Base-by-base conservation (phyloP, 371 early-diverging fungal genomes). In the Mucor racemosus region DNA sequence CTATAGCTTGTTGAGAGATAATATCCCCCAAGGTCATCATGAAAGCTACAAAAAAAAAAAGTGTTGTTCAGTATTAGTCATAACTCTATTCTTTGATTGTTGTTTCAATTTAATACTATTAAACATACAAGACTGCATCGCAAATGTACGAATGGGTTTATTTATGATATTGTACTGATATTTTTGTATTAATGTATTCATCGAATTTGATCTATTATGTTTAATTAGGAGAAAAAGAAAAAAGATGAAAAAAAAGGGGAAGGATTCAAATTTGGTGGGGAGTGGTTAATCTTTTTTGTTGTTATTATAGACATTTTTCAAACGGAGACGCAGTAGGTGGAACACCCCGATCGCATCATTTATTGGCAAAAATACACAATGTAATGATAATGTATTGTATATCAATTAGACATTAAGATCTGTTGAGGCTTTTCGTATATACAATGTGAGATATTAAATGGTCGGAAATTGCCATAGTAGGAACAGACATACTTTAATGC, bases 1-100 rank as follows among this genome's bases (percentile, higher is more conserved):
- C 77, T 21, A 77, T 65, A 7, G 38, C 44, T 42, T 77, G 74
- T 39, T 77, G 77, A n/a, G 72, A 69, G 13, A 77, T 61, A 3
- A 64, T 26, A 40, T 77, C 77, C 7, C 77, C 77, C 8, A 74
- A 14, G 4, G 72, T 66, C 57, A 71, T 67, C 67, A 77, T 69
- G 31, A 60, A 57, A 7, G 70, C 73, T 73, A 62, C 13, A 10
- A 14, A 19, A 21, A 36, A 21, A 61, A 36, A 35, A 21, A 17
- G 13, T 34, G 13, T 60, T 19, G 14, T 54, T 66, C 40, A 50
- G n/a, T n/a, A 17, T 53, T 40, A 40, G 26, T 11, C 35, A 40
- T 9, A 17, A 7, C 0, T 13, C 33, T 38, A 26, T 26, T 26
- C 3, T 3, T 26, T 26, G 26, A 3, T 21, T 39, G 21, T 11